A percentile compares a stretch with the other conserved stretches of the same genome.
Conservation (phyloP, 176 grass and related monocot species). For the Oropetium thomaeum region DNA sequence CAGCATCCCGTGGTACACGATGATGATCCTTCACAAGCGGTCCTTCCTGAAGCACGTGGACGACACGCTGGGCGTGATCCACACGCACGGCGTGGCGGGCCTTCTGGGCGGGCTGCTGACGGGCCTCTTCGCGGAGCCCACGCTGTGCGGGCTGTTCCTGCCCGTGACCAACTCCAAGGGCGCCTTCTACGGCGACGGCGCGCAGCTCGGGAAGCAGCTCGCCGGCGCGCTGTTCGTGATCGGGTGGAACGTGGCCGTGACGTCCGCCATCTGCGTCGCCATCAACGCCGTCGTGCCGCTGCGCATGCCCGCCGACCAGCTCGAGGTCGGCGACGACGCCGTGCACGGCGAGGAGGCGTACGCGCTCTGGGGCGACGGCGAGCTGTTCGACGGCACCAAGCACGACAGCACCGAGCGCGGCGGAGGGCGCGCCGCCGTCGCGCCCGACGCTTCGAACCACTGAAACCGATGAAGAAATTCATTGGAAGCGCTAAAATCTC, state of each 20-base stretch:
- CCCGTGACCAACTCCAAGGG: constrained; percentile 48
- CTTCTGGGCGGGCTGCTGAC: constrained; percentile 51
- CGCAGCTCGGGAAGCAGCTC: constrained; percentile 56
- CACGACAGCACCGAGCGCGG: constrained; percentile 31
- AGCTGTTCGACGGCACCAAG: constrained; percentile 67
- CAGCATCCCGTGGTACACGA: constrained; percentile 74
- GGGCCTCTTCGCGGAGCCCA: constrained; percentile 51
- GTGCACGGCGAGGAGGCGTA: constrained; percentile 97
- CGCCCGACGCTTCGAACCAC: neutral
- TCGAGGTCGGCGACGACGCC: constrained; percentile 74
- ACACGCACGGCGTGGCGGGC: constrained; percentile 70
- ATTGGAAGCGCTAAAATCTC: too few species aligned
- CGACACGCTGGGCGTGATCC: constrained; percentile 73
- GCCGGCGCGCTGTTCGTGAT: constrained; percentile 56
- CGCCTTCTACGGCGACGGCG: constrained; percentile 50
- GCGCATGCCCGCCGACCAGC: constrained; percentile 57
- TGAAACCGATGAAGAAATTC: neutral
- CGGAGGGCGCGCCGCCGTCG: neutral
- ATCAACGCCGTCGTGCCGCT: constrained; percentile 51
- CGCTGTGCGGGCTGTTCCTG: constrained; percentile 58
- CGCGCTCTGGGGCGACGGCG: constrained; percentile 88
- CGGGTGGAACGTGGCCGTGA: constrained; percentile 54
- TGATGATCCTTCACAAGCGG: constrained; percentile 79
- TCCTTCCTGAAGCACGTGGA: constrained; percentile 49
- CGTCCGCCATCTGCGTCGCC: constrained; percentile 55